Evolutionary conservation across 1,139 yeast genomes (phyloP).

Genomic region (Pichia cactophila): DNA sequence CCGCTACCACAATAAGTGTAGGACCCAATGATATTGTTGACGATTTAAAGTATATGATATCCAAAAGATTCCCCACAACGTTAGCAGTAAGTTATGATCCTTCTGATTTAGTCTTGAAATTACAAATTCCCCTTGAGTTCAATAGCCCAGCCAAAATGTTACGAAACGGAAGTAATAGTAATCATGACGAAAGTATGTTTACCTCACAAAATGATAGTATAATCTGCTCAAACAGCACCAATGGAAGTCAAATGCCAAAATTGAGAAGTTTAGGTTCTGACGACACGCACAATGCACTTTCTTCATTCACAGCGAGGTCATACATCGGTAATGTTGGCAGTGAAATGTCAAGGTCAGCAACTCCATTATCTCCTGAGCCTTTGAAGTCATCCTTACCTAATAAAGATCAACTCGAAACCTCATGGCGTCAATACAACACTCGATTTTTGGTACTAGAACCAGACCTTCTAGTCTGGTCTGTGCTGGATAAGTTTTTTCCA

Average conservation of each 20-base stretch:
- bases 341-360: constrained; percentile 5
- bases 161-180: neutral
- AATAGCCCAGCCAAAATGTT: neutral
- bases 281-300: neutral
- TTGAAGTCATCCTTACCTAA: neutral
- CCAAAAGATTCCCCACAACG: constrained; percentile 61
- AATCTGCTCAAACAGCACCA: neutral
- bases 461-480: constrained; percentile 52
- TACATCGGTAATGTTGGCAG: neutral
- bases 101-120: constrained; percentile 49
- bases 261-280: constrained; percentile 1
- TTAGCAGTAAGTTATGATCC: constrained; percentile 60
- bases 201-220: neutral
- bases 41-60: constrained; percentile 57
- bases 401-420: neutral
- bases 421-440: neutral
- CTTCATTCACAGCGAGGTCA: neutral
- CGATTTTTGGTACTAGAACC: constrained; percentile 42
- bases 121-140: constrained; percentile 24
- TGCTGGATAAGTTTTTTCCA: constrained; percentile 57
- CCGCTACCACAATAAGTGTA: constrained; percentile 62
- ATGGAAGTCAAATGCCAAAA: neutral
- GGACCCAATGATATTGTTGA: constrained; percentile 55
- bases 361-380: constrained; percentile 12
- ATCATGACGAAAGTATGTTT: neutral